Evolutionary conservation across 805 yeast genomes (phyloP).

Genomic region (Monosporozyma unispora): DNA sequence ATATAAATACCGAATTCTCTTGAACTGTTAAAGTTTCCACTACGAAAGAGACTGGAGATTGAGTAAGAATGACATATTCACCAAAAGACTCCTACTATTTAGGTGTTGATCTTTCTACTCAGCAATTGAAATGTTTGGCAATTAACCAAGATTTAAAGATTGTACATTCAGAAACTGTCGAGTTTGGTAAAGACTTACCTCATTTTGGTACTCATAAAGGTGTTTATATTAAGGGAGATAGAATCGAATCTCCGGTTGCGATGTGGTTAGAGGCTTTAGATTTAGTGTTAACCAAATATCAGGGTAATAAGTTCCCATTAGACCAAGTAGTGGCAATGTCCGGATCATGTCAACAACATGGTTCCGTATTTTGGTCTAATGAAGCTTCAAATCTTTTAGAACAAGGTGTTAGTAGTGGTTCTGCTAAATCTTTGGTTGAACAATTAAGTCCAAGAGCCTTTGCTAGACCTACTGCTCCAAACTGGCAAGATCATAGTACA

Average conservation of each 20-base stretch:
- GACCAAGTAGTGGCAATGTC: conserved; percentile 52
- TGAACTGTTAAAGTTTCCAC: neutral
- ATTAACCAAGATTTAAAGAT: conserved; percentile 46
- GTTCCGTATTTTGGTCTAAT: conserved; percentile 72
- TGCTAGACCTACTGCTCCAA: conserved; percentile 62
- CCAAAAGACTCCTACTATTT: conserved; percentile 29
- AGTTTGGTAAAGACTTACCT: conserved; percentile 58
- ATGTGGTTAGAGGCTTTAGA: conserved; percentile 88
- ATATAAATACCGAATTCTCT: neutral
- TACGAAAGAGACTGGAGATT: neutral
- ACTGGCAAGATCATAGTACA: conserved; percentile 94
- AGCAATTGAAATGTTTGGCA: conserved; percentile 71
- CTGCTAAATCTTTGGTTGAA: conserved; percentile 31
- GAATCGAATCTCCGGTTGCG: conserved; percentile 70
- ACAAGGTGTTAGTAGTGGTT: conserved; percentile 25
- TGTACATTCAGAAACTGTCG: conserved; percentile 51
- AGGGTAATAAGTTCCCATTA: conserved; percentile 53
- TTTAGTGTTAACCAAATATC: conserved; percentile 39
- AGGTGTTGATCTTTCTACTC: conserved; percentile 86
- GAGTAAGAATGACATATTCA: neutral
- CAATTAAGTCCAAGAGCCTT: conserved; percentile 47
- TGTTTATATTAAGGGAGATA: conserved; percentile 47
- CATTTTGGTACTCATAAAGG: conserved; percentile 65
- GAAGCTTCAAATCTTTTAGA: conserved; percentile 37
- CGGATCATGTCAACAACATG: conserved; percentile 92